These are phyloP conservation scores for Linnemannia schmuckeri DNA, from an alignment of 192 early-diverging fungal genomes.

Conservation along the genomic window DNA sequence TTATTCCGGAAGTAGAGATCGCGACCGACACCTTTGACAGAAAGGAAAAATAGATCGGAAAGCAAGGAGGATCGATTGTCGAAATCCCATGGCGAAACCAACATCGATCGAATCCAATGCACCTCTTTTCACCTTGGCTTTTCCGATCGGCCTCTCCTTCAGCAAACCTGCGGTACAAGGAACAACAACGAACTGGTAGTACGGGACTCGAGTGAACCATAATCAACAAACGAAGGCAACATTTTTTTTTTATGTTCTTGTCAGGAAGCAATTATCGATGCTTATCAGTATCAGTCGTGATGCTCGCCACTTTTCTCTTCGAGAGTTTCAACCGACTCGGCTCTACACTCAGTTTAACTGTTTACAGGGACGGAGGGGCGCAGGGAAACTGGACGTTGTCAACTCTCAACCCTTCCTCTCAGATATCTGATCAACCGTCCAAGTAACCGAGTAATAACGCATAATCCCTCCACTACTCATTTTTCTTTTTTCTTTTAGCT, in stretches of 20 bases:
- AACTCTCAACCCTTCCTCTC: too few relatives aligned
- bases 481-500: conserved; percentile 63
- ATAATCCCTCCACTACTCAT: neutral
- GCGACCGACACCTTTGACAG: neutral
- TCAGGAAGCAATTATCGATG: neutral
- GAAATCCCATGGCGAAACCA: conserved; percentile 32
- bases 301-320: too few relatives aligned
- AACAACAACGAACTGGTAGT: conserved; percentile 61
- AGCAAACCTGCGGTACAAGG: too few relatives aligned
- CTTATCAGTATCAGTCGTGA: too few relatives aligned
- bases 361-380: too few relatives aligned
- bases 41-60: neutral
- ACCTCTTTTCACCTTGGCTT: too few relatives aligned
- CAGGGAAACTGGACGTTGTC: too few relatives aligned
- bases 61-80: neutral
- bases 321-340: too few relatives aligned
- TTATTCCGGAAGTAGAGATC: too few relatives aligned
- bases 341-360: too few relatives aligned
- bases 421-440: neutral
- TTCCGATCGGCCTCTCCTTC: too few relatives aligned
- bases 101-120: conserved; percentile 24
- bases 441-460: neutral
- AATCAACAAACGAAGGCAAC: conserved; percentile 58
- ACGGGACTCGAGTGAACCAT: conserved; percentile 63
- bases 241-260: conserved; percentile 9